phyloP scores from a whole-genome alignment of 108 stramenopile species.

The Asterionellopsis glacialis region DNA sequence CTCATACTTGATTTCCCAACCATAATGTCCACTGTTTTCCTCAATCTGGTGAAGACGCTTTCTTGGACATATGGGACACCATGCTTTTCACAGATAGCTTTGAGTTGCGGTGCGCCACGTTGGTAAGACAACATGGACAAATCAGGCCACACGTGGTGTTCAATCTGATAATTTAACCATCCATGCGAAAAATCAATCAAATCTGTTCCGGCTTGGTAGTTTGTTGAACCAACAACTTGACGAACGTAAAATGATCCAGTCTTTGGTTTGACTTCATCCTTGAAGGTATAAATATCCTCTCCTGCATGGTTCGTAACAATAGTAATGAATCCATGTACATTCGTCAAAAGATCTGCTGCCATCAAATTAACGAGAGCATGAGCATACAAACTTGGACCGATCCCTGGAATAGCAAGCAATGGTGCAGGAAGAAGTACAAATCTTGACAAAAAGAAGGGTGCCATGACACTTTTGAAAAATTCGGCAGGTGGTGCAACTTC shows the following conservation, averaged over 20 bases:
- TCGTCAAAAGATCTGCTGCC: slow-evolving; percentile 63
- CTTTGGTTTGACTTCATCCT: slow-evolving; percentile 55
- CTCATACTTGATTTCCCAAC: slow-evolving; percentile 55
- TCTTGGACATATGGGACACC: slow-evolving; percentile 63
- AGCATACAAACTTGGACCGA: slow-evolving; percentile 35
- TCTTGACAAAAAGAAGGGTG: slow-evolving; percentile 47
- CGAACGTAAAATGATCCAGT: slow-evolving; percentile 58
- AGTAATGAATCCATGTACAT: slow-evolving; percentile 59
- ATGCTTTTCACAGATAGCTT: slow-evolving; percentile 46
- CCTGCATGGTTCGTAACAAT: slow-evolving; percentile 79
- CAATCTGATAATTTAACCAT: slow-evolving; percentile 73
- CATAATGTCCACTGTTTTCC: slow-evolving; percentile 65
- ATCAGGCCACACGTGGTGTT: slow-evolving; percentile 71
- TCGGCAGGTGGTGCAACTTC: slow-evolving; percentile 20
- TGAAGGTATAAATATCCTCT: slow-evolving; percentile 67
- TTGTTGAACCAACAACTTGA: slow-evolving; percentile 52
- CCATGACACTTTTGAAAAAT: slow-evolving; percentile 41
- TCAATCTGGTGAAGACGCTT: slow-evolving; percentile 41
- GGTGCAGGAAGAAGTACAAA: slow-evolving; percentile 60
- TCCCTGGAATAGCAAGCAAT: slow-evolving; percentile 30
- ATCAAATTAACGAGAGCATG: slow-evolving; percentile 55
- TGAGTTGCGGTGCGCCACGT: slow-evolving; percentile 43
- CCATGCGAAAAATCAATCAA: slow-evolving; percentile 61
- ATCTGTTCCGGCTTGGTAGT: slow-evolving; percentile 54
- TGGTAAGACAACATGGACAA: slow-evolving; percentile 64